Conservation (phyloP, 2,329 filamentous ascomycete genomes). For the Trichoderma sp. region DNA sequence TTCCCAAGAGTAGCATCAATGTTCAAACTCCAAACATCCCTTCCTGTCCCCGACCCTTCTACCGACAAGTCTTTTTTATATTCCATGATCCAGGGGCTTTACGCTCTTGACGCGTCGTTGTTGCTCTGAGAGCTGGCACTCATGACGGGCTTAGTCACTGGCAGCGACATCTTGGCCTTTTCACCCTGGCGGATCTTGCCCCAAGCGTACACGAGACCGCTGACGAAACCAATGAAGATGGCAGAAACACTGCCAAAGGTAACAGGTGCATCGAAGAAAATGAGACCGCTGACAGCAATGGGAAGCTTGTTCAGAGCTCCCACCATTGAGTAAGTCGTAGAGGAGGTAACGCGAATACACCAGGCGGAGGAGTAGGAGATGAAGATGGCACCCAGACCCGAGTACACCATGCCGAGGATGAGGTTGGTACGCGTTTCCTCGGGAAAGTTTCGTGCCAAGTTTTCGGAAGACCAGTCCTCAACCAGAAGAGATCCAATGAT, state of each 20-base stretch:
- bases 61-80: neutral
- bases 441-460: slow-evolving; percentile 87
- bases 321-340: slow-evolving; percentile 98
- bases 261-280: slow-evolving; percentile 94
- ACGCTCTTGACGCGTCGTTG: slow-evolving; percentile 69
- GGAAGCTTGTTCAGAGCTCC: slow-evolving; percentile 97
- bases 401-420: slow-evolving; percentile 87
- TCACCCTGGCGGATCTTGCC: slow-evolving; percentile 50
- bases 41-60: neutral
- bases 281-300: slow-evolving; percentile 83
- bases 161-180: slow-evolving; percentile 67
- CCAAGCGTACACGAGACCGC: slow-evolving; percentile 80
- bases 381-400: slow-evolving; percentile 88
- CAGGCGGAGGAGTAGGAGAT: slow-evolving; percentile 99
- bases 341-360: slow-evolving; percentile 96
- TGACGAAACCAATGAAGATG: slow-evolving; percentile 87
- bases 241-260: slow-evolving; percentile 90
- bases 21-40: slow-evolving; percentile 8
- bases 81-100: neutral
- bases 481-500: slow-evolving; percentile 75
- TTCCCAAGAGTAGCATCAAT: slow-evolving; percentile 14
- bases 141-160: slow-evolving; percentile 64
- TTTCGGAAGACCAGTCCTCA: slow-evolving; percentile 89
- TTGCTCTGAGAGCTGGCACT: slow-evolving; percentile 87
- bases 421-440: slow-evolving; percentile 73